Percentiles rank a stretch among this genome's conserved stretches.
phyloP scores from a whole-genome alignment of 306 rosid species.

The Quillaja saponaria region DNA sequence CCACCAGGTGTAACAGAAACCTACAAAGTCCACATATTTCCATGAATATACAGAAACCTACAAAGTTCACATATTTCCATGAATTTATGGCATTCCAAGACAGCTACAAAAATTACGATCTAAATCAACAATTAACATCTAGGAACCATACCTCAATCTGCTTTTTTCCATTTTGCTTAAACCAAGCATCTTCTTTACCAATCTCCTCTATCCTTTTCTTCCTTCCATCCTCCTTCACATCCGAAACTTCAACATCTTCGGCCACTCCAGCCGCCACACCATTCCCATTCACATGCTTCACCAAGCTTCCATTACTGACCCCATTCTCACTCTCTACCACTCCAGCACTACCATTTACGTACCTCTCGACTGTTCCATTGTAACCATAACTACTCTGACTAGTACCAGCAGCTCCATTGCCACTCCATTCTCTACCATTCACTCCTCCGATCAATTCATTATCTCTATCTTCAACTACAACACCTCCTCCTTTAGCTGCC shows the following conservation, averaged over 20 bases:
- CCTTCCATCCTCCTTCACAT: slow-evolving; percentile 71
- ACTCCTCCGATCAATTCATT: slow-evolving; percentile 46
- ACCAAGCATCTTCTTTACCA: slow-evolving; percentile 97
- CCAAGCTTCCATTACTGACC: slow-evolving; percentile 53
- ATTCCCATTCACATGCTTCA: slow-evolving; percentile 68
- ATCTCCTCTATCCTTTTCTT: slow-evolving; percentile 89
- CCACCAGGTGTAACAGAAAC: slow-evolving; percentile 96
- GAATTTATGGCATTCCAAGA: slow-evolving; percentile 15
- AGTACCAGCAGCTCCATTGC: slow-evolving; percentile 63
- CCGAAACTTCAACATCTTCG: slow-evolving; percentile 40
- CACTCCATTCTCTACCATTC: slow-evolving; percentile 51
- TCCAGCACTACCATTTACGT: slow-evolving; percentile 43
- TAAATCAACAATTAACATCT: slow-evolving; percentile 21
- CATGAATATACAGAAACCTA: slow-evolving; percentile 96
- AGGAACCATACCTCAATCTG: slow-evolving; percentile 55
- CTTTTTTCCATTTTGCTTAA: slow-evolving; percentile 47
- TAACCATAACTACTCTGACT: slow-evolving; percentile 22
- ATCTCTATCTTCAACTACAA: slow-evolving; percentile 48
- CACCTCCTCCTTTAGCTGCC: slow-evolving; percentile 61
- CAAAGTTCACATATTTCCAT: slow-evolving; percentile 25
- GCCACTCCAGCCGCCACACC: slow-evolving; percentile 50
- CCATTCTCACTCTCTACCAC: slow-evolving; percentile 49
- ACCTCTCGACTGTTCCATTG: slow-evolving; percentile 45
- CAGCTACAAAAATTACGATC: background rate
- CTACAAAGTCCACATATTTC: slow-evolving; percentile 45